Conservation (phyloP, 176 grass and related monocot genomes). For the Panicum miliaceum region DNA sequence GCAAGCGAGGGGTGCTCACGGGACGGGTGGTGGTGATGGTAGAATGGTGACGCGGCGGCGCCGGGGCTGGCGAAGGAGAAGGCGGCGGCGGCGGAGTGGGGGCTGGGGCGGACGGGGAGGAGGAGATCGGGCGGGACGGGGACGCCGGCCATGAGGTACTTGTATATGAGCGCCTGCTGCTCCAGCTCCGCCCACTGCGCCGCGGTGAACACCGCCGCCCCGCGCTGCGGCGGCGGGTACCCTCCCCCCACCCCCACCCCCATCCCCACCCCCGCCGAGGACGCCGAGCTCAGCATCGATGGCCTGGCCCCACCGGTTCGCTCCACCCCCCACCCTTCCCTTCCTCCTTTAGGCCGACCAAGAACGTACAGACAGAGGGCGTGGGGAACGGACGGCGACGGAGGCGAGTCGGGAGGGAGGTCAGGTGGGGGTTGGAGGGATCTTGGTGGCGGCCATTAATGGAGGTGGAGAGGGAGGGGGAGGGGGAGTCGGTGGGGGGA, state of each 20-base stretch:
- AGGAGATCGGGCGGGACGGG: slow-evolving; percentile 96
- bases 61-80: slow-evolving; percentile 63
- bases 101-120: slow-evolving; percentile 70
- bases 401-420: background rate
- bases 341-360: background rate
- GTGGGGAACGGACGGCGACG: background rate
- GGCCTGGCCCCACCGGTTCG: background rate
- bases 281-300: slow-evolving; percentile 64
- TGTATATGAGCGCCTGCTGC: slow-evolving; percentile 96
- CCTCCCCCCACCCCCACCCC: slow-evolving; percentile 44
- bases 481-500: slow-evolving; percentile 39
- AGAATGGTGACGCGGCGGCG: slow-evolving; percentile 60
- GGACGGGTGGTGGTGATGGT: slow-evolving; percentile 73
- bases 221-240: slow-evolving; percentile 45
- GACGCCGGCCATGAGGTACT: slow-evolving; percentile 93
- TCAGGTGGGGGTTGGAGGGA: slow-evolving; percentile 45
- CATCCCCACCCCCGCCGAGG: slow-evolving; percentile 37
- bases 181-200: slow-evolving; percentile 97
- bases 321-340: background rate
- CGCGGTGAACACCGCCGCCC: slow-evolving; percentile 75
- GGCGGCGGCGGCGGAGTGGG: slow-evolving; percentile 53
- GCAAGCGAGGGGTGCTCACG: slow-evolving; percentile 39
- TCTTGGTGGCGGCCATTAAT: slow-evolving; percentile 74
- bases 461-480: slow-evolving; percentile 8
- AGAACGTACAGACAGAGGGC: background rate